Conservation (phyloP, 139 green algal species). For the Coccomyxa sp. region DNA sequence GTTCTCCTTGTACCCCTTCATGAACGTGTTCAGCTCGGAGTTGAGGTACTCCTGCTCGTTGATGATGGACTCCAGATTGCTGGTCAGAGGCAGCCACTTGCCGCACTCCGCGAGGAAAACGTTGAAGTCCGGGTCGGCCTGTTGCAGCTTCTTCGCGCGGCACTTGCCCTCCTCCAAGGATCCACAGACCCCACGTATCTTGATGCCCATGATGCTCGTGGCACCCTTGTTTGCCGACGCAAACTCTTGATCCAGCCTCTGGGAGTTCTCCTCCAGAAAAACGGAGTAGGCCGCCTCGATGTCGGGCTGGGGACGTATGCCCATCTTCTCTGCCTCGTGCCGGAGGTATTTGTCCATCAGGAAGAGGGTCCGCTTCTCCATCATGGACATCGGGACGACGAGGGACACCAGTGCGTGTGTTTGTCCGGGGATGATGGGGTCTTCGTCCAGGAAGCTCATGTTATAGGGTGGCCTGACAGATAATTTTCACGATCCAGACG, state of each 20-base stretch:
- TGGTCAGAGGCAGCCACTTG: not conserved
- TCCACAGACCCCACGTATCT: not conserved
- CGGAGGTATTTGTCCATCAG: not conserved
- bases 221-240: not conserved
- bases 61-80: not conserved
- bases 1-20: not conserved
- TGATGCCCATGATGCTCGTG: not conserved
- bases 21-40: not conserved
- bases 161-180: not conserved
- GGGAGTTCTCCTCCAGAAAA: not conserved
- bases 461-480: not conserved
- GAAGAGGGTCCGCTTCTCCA: not conserved
- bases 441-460: not conserved
- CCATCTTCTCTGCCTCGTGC: not conserved
- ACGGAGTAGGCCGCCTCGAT: not conserved
- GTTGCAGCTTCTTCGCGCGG: not conserved
- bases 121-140: not conserved
- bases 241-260: conserved; percentile 1
- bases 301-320: not conserved
- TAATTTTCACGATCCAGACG: conserved; percentile 1
- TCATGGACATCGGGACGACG: not conserved
- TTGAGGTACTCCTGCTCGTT: not conserved
- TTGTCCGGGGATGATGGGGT: not conserved
- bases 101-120: not conserved
- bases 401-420: not conserved